Conservation (phyloP, 371 early-diverging fungal genomes). For the Choanephora cucurbitarum region DNA sequence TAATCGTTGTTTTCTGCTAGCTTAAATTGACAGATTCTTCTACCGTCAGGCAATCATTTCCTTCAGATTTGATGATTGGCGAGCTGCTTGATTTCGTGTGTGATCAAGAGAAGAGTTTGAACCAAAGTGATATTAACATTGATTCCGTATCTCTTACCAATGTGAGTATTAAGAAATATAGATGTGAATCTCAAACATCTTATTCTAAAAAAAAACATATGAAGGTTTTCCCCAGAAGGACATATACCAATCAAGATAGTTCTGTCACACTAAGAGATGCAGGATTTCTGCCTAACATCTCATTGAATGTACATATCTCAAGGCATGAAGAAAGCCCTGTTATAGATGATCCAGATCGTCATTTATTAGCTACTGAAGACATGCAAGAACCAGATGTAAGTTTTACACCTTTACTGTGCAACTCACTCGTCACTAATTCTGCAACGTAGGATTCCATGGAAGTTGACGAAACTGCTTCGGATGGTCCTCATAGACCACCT, state of each 20-base stretch:
- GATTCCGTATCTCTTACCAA: slow-evolving; percentile 5
- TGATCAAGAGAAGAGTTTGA: slow-evolving; percentile 2
- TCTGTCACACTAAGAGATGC: slow-evolving; percentile 27
- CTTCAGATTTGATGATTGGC: slow-evolving; percentile 6
- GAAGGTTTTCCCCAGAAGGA: slow-evolving; percentile 24
- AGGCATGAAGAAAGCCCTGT: not conserved
- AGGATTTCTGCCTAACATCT: slow-evolving; percentile 41
- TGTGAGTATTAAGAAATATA: not conserved
- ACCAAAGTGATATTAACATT: not conserved
- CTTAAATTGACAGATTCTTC: slow-evolving; percentile 34
- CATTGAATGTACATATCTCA: slow-evolving; percentile 23
- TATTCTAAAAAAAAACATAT: not conserved
- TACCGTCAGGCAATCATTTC: slow-evolving; percentile 29
- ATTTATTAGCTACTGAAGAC: not conserved
- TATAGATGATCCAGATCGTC: not conserved
- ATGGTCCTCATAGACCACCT: slow-evolving; percentile 2
- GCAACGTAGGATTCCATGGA: not conserved
- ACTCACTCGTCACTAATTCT: too few species aligned
- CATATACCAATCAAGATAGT: slow-evolving; percentile 12
- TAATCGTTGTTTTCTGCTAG: slow-evolving; percentile 9
- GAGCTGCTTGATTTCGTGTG: slow-evolving; percentile 18
- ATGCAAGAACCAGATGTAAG: not conserved
- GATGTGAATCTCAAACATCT: not conserved
- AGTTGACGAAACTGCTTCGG: not conserved
- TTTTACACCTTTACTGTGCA: too few species aligned